A percentile compares a stretch with the other conserved stretches of the same genome.
These are phyloP conservation scores for Digitaria exilis DNA, from an alignment of 202 grass and related monocot genomes.

Conservation along the genomic window DNA sequence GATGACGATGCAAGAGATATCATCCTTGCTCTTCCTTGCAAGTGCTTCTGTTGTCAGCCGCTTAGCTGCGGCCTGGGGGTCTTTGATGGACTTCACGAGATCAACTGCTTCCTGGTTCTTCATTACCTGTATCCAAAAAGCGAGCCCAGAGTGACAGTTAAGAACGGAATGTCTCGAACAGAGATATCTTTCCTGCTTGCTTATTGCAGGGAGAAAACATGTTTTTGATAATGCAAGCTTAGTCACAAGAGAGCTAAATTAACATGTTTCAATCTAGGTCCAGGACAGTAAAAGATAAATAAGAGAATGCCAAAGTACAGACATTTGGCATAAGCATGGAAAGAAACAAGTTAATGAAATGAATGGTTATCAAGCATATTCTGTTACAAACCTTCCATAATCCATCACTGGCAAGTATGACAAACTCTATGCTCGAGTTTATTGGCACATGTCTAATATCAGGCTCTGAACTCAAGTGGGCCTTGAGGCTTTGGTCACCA, in stretches of 20 bases:
- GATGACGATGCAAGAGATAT: conserved; percentile 96
- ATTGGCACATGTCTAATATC: conserved; percentile 85
- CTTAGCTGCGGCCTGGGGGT: conserved; percentile 91
- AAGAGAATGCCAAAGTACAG: background rate
- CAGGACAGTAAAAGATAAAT: background rate
- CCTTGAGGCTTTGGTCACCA: conserved; percentile 94
- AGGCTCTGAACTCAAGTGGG: conserved; percentile 97
- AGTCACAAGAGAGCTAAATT: background rate
- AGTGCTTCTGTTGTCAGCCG: conserved; percentile 80
- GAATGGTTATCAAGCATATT: background rate
- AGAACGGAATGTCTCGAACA: background rate
- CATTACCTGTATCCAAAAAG: conserved; percentile 67
- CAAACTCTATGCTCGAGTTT: conserved; percentile 73
- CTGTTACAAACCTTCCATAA: conserved; percentile 88
- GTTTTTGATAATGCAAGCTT: background rate
- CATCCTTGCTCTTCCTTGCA: conserved; percentile 93
- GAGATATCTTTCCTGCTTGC: background rate
- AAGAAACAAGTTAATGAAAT: conserved; percentile 1
- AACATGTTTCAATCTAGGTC: background rate
- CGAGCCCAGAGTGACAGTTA: background rate
- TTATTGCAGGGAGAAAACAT: background rate
- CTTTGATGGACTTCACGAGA: conserved; percentile 88
- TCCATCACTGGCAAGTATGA: conserved; percentile 98
- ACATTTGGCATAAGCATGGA: background rate
- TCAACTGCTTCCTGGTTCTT: conserved; percentile 91